Evolutionary conservation across 306 rosid species (phyloP).

Genomic region (Pterocarpus santalinus): DNA sequence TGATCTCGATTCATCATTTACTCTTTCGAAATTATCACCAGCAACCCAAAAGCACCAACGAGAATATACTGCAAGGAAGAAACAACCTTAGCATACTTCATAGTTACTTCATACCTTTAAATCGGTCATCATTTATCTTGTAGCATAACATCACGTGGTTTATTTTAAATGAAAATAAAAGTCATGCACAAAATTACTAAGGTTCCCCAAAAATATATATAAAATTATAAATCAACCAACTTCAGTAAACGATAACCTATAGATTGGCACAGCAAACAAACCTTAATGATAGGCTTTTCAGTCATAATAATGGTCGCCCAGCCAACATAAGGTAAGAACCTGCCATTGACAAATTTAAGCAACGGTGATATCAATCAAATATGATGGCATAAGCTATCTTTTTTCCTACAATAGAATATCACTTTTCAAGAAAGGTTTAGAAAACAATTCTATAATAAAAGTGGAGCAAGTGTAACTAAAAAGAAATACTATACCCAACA

Average conservation of each 20-base stretch:
- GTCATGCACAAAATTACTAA: neutral
- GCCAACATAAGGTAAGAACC: slow-evolving; percentile 93
- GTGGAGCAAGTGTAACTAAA: too few relatives aligned
- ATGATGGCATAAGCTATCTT: neutral
- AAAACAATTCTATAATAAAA: too few relatives aligned
- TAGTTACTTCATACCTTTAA: neutral
- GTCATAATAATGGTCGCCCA: slow-evolving; percentile 98
- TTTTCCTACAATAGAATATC: too few relatives aligned
- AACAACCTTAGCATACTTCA: slow-evolving; percentile 36
- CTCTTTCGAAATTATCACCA: slow-evolving; percentile 91
- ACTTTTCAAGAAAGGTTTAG: too few relatives aligned
- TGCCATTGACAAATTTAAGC: slow-evolving; percentile 49
- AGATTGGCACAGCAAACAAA: slow-evolving; percentile 44
- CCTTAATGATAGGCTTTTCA: slow-evolving; percentile 95
- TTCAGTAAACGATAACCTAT: too few relatives aligned
- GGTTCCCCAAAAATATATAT: neutral
- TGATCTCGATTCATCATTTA: slow-evolving; percentile 45
- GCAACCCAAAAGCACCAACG: slow-evolving; percentile 91
- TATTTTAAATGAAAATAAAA: neutral
- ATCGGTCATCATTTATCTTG: neutral
- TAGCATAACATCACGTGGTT: slow-evolving; percentile 8
- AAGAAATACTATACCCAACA: slow-evolving; percentile 64
- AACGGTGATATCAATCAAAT: slow-evolving; percentile 3
- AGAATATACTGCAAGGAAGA: slow-evolving; percentile 80
- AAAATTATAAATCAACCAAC: neutral